Evolutionary conservation across 2,329 filamentous ascomycete genomes (phyloP).

Genomic region (Neodidymelliopsis sp.): DNA sequence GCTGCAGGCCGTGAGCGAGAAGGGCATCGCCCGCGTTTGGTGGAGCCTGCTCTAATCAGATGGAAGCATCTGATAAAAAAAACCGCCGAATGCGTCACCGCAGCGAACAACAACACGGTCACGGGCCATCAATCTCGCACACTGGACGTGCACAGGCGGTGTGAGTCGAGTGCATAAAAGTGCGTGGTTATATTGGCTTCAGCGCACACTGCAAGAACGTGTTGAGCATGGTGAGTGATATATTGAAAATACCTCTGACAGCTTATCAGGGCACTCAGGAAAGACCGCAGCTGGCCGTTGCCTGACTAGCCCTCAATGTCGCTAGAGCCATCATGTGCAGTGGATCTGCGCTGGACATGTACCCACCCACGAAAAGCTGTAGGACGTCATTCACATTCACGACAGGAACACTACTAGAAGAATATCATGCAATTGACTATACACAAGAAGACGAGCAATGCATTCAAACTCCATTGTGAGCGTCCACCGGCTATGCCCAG

Average conservation of each 20-base stretch:
- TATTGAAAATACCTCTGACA: slow-evolving; percentile 18
- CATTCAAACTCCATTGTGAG: slow-evolving; percentile 46
- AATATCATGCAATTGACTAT: slow-evolving; percentile 27
- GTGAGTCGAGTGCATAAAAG: slow-evolving; percentile 3
- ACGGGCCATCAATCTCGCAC: background rate
- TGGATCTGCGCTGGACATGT: slow-evolving; percentile 11
- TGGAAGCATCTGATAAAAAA: slow-evolving; percentile 19
- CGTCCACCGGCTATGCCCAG: slow-evolving; percentile 38
- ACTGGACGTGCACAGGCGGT: too few relatives aligned
- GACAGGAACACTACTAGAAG: background rate
- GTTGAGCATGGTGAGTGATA: slow-evolving; percentile 5
- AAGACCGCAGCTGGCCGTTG: slow-evolving; percentile 16
- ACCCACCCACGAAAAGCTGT: slow-evolving; percentile 8
- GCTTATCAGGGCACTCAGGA: slow-evolving; percentile 13
- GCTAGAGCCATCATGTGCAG: slow-evolving; percentile 11
- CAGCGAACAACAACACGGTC: slow-evolving; percentile 1
- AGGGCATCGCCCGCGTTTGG: slow-evolving; percentile 15
- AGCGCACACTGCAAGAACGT: too few relatives aligned
- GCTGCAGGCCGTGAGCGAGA: slow-evolving; percentile 17
- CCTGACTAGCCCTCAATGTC: slow-evolving; percentile 14
- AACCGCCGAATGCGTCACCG: background rate
- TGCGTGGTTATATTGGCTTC: too few relatives aligned
- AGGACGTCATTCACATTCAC: slow-evolving; percentile 9
- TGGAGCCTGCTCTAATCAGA: slow-evolving; percentile 20
- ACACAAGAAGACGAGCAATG: slow-evolving; percentile 33